These are phyloP conservation scores for Ambispora gerdemannii DNA, from an alignment of 192 early-diverging fungal species.

Conservation along the genomic window DNA sequence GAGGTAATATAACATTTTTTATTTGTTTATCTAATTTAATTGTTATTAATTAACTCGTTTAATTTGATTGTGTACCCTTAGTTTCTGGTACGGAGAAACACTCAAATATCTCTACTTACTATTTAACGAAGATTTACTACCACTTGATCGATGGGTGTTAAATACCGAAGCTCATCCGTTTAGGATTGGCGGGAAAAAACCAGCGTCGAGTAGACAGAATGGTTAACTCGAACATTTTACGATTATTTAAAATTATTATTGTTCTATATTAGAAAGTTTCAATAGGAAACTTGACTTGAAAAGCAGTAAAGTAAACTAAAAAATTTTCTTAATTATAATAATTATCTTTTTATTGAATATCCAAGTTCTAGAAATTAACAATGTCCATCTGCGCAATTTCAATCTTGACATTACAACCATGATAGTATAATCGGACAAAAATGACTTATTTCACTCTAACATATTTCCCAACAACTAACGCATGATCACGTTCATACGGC, in stretches of 20 bases:
- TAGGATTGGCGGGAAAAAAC: constrained; percentile 28
- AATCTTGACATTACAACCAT: no score
- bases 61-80: constrained; percentile 5
- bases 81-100: constrained; percentile 82
- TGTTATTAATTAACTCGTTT: constrained; percentile 3
- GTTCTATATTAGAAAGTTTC: no score
- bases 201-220: background rate
- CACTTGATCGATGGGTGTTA: constrained; percentile 73
- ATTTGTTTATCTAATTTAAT: background rate
- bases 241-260: no score
- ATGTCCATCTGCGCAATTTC: no score
- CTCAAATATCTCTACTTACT: constrained; percentile 84
- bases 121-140: constrained; percentile 60
- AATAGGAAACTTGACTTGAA: no score
- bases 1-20: constrained; percentile 28
- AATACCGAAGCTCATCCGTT: constrained; percentile 87
- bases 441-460: constrained; percentile 57
- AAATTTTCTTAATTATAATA: no score
- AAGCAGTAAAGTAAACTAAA: no score
- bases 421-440: no score
- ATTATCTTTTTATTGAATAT: no score
- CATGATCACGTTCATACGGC: constrained; percentile 99
- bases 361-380: no score
- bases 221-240: no score
- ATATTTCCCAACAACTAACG: constrained; percentile 92